Percentiles rank a stretch among this genome's conserved stretches.
These are phyloP conservation scores for Candida xyloterini DNA, from an alignment of 805 yeast genomes.

Conservation along the genomic window DNA sequence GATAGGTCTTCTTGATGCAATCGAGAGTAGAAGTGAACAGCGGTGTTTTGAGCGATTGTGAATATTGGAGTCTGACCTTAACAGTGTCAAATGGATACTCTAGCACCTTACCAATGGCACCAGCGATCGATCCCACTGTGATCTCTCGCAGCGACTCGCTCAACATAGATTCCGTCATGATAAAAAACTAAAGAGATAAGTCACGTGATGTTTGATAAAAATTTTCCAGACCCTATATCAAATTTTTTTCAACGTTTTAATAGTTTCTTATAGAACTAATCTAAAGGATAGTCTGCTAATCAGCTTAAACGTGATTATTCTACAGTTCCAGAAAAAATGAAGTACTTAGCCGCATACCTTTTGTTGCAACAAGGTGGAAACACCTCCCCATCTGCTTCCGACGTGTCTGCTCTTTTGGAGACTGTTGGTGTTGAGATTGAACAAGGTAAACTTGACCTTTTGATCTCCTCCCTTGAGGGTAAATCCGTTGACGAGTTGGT, in stretches of 20 bases:
- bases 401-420: conserved; percentile 82
- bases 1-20: conserved; percentile 60
- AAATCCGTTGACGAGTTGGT: conserved; percentile 86
- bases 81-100: conserved; percentile 94
- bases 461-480: conserved; percentile 88
- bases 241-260: conserved; percentile 13
- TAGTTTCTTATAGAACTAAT: conserved; percentile 12
- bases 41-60: conserved; percentile 57
- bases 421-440: conserved; percentile 97
- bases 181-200: neutral
- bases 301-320: conserved; percentile 82
- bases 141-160: conserved; percentile 39
- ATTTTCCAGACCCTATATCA: conserved; percentile 7
- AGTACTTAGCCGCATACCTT: conserved; percentile 99
- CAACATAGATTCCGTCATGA: conserved; percentile 10
- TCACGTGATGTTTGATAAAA: conserved; percentile 9
- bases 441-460: conserved; percentile 75
- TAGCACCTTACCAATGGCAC: conserved; percentile 76
- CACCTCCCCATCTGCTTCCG: conserved; percentile 90
- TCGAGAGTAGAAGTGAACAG: conserved; percentile 59
- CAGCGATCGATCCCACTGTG: conserved; percentile 57
- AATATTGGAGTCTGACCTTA: conserved; percentile 75
- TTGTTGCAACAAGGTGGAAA: conserved; percentile 97
- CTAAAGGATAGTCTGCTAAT: conserved; percentile 79
- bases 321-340: conserved; percentile 49